These are phyloP conservation scores for Fraxinus dipetala DNA, from an alignment of 305 asterid genomes.

Conservation along the genomic window DNA sequence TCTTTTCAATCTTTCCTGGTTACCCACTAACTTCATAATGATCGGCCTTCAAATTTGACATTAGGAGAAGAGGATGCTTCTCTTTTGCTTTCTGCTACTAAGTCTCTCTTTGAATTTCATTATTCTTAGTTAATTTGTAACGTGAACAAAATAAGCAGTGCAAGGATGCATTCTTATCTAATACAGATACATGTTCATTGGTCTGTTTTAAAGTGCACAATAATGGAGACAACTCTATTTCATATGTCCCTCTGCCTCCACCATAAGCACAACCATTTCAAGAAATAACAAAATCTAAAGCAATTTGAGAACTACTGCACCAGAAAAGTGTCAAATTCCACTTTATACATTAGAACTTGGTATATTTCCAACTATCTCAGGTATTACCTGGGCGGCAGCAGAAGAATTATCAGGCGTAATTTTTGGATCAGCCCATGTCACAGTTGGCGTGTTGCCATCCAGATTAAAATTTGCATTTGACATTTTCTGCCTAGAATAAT, in stretches of 20 bases:
- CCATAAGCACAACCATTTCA: neutral
- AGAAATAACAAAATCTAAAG: neutral
- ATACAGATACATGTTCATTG: neutral
- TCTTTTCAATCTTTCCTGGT: neutral
- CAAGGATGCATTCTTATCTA: neutral
- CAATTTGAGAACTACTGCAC: neutral
- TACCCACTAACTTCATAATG: neutral
- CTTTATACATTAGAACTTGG: neutral
- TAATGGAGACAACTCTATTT: neutral
- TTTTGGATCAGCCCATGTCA: neutral
- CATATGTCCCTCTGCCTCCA: neutral
- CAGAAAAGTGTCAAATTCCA: neutral
- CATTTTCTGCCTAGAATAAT: conserved; percentile 82
- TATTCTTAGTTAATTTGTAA: neutral
- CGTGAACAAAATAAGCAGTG: neutral
- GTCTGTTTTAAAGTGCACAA: neutral
- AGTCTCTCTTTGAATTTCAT: neutral
- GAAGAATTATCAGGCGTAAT: neutral
- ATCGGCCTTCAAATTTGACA: neutral
- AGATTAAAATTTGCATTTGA: neutral
- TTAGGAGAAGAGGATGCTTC: neutral
- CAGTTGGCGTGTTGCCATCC: neutral
- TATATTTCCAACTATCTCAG: neutral
- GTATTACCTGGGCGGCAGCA: neutral
- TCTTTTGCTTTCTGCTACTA: neutral